Percentiles rank a stretch among this genome's conserved stretches.
phyloP scores from a whole-genome alignment of 2,329 filamentous ascomycete genomes.

The Hypomyces rosellus region DNA sequence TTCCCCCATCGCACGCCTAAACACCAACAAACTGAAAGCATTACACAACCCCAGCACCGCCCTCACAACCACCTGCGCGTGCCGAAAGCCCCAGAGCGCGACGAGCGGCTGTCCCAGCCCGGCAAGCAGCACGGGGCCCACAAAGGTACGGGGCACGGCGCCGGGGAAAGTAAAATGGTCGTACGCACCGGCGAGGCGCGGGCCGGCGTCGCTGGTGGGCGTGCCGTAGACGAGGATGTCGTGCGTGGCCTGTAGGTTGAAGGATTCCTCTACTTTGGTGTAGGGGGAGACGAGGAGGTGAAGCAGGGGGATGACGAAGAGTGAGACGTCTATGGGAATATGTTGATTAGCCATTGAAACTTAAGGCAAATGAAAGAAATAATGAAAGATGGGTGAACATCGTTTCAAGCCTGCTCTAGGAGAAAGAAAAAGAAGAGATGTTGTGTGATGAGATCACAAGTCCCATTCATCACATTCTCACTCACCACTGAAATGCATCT shows the following conservation, averaged over 20 bases:
- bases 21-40: constrained; percentile 58
- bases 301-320: constrained; percentile 54
- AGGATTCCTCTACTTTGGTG: constrained; percentile 97
- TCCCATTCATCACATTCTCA: too few species aligned
- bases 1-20: constrained; percentile 55
- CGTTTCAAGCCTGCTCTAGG: too few species aligned
- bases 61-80: constrained; percentile 60
- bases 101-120: constrained; percentile 64
- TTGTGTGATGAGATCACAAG: neutral
- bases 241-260: constrained; percentile 91
- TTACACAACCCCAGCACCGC: constrained; percentile 74
- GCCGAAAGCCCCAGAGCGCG: constrained; percentile 45
- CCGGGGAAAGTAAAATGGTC: constrained; percentile 90
- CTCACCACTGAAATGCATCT: too few species aligned
- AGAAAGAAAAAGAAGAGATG: too few species aligned
- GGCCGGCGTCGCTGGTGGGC: constrained; percentile 48
- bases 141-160: constrained; percentile 83
- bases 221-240: constrained; percentile 81
- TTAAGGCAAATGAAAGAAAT: neutral
- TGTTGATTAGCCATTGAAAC: constrained; percentile 18
- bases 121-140: constrained; percentile 72
- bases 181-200: constrained; percentile 58
- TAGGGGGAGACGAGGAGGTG: constrained; percentile 75
- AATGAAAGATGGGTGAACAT: too few species aligned
- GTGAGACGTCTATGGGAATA: constrained; percentile 20